Evolutionary conservation across 2,329 filamentous ascomycete genomes (phyloP), one percentile per base, ranked within the genome.

Genomic region (Aspergillus sclerotialis): DNA sequence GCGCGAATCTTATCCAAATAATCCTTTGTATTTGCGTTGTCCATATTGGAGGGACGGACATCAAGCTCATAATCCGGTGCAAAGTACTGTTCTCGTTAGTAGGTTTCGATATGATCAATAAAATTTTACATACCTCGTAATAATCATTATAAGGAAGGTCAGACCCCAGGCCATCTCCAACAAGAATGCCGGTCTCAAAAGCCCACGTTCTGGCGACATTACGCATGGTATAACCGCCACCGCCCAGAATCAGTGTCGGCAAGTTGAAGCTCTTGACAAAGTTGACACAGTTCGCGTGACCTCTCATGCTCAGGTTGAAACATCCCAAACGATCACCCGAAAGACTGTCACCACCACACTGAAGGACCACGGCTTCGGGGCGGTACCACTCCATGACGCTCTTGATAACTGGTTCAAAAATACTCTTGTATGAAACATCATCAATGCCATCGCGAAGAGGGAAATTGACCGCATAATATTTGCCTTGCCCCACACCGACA

Each of bases 111-210:
- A 6, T 28, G 28, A 30, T 7, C 13, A 32, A 28, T 13, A 28
- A 25, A n/a, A 11, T 21, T 9, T 4, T 19, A 28, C 61, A 50
- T 55, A 74, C 72, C 58, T 82, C 79, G 54, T 96, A 96, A 62
- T 96, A 96, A 67, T 96, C 90, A 44, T 94, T 96, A 62, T 88
- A 96, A 1, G 90, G 90, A 26, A 96, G 72, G n/a, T 84, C 80
- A 4, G 82, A 74, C 8, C 78, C 74, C 74, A 96, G 85, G 18
- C 85, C 75, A 40, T 89, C 78, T 17, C 85, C 85, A 13, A 95
- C 85, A 7, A 96, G 73, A 38, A 88, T 75, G 45, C 90, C 90
- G 47, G 64, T 83, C 77, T 95, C 67, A 49, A 69, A 76, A 14
- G 69, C 69, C 77, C 75, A 80, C 1, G 78, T 81, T 31, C 78